Conservation (phyloP, 176 grass and related monocot genomes). For the Bothriochloa decipiens region DNA sequence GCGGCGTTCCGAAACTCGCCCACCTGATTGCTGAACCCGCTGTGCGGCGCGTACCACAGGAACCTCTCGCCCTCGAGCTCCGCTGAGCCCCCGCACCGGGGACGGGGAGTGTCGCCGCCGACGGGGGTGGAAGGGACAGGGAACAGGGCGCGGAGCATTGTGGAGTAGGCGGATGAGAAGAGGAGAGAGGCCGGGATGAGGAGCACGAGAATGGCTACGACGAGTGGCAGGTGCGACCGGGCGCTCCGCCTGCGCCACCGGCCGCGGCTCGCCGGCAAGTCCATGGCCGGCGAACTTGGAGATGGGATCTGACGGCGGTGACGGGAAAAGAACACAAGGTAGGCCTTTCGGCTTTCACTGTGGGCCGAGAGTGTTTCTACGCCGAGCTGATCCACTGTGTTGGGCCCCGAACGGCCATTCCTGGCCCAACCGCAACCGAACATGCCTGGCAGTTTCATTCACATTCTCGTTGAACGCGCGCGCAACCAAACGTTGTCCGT, state of each 20-base stretch:
- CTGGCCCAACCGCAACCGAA: no score
- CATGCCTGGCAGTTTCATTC: no score
- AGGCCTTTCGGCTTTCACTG: no score
- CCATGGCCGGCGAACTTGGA: conserved; percentile 38
- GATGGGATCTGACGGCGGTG: conserved; percentile 26
- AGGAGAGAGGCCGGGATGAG: conserved; percentile 40
- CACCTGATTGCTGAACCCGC: conserved; percentile 95
- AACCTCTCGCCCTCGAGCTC: conserved; percentile 63
- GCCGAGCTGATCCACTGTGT: no score
- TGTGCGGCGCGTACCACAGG: conserved; percentile 96
- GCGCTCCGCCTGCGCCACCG: conserved; percentile 76
- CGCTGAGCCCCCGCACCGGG: conserved; percentile 34
- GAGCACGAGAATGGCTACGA: conserved; percentile 52
- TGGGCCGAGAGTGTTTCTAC: not conserved
- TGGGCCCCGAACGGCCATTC: no score
- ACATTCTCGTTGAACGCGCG: no score
- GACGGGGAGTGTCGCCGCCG: not conserved
- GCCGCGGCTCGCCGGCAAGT: conserved; percentile 51
- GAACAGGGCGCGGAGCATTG: conserved; percentile 46
- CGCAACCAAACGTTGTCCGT: no score
- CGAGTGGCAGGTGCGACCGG: conserved; percentile 46
- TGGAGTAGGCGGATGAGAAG: conserved; percentile 52
- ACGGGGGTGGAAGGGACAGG: conserved; percentile 20
- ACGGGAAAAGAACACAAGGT: no score
- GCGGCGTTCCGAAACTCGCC: conserved; percentile 81